phyloP scores from a whole-genome alignment of 2,329 filamentous ascomycete species.

The Aspergillus ibericus region DNA sequence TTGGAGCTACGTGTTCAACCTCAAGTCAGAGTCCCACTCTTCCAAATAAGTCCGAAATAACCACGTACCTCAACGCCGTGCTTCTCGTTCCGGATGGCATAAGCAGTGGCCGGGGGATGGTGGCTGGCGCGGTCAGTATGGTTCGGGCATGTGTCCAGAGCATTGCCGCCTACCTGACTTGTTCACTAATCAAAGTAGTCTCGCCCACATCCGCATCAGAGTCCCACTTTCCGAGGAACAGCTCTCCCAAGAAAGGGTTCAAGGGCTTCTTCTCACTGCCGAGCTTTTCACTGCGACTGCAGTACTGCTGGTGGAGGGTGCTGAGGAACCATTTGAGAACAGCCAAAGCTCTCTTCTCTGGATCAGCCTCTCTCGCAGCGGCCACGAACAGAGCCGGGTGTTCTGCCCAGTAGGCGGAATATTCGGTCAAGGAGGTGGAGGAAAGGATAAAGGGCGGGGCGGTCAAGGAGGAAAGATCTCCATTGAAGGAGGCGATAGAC shows the following conservation, averaged over 20 bases:
- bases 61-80: slow-evolving; percentile 65
- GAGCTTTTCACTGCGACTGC: slow-evolving; percentile 71
- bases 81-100: slow-evolving; percentile 83
- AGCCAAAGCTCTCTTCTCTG: slow-evolving; percentile 76
- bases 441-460: slow-evolving; percentile 82
- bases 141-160: neutral
- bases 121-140: slow-evolving; percentile 54
- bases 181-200: slow-evolving; percentile 86
- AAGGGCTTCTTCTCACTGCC: slow-evolving; percentile 97
- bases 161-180: slow-evolving; percentile 65
- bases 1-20: slow-evolving; percentile 47
- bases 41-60: neutral
- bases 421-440: slow-evolving; percentile 74
- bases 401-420: slow-evolving; percentile 80
- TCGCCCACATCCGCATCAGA: slow-evolving; percentile 68
- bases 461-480: slow-evolving; percentile 76
- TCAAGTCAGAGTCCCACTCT: neutral
- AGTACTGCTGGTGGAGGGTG: slow-evolving; percentile 85
- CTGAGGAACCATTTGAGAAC: slow-evolving; percentile 97
- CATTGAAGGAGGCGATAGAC: slow-evolving; percentile 78
- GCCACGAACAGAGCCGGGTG: slow-evolving; percentile 77
- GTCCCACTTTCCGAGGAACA: slow-evolving; percentile 89
- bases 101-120: slow-evolving; percentile 92
- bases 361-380: slow-evolving; percentile 74
- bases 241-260: slow-evolving; percentile 92